Evolutionary conservation across 768 basidiomycete genomes (phyloP), one percentile per base, ranked within the genome.

Genomic region (Austroboletus festivus): DNA sequence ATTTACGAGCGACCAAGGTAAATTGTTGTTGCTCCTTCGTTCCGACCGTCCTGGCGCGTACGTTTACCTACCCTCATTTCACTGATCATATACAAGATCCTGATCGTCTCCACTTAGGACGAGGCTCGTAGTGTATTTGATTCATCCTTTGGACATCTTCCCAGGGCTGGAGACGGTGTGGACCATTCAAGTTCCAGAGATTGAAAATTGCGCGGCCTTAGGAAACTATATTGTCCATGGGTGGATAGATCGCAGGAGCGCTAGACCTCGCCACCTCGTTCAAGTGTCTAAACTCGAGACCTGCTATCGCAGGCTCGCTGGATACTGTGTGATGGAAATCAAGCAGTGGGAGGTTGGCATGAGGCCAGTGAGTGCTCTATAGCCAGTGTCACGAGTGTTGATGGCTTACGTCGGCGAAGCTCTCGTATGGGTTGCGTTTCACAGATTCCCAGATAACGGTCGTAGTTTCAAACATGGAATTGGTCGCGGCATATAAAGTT

Each of bases 161-260:
- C 47, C 42, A 34, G 38, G 22, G 5, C 30, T 49, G 42, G 41
- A 49, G 8, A 31, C 12, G n/a, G 30, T 49, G 3, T 46, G 40
- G 44, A 22, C 23, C 9, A 1, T n/a, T 7, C 19, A 21, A 20
- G 23, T 28, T 24, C 52, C 37, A 15, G 16, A 43, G 23, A 30
- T 53, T 5, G 48, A 46, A 4, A 23, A 38, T 3, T 46, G 31
- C 22, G 24, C 52, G 33, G 48, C 40, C 18, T 22, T 31, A 16
- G 48, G 52, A 31, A 46, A 16, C 23, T 53, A 34, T n/a, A 22
- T 50, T 33, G 44, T 45, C 19, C 51, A 51, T 39, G 48, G 52
- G 24, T 53, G 52, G 52, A 38, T 42, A 22, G 40, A 53, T 38
- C 43, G 38, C 19, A 34, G 23, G 12, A 7, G 28, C 28, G 15